phyloP scores from a whole-genome alignment of 495 filamentous ascomycete genomes.

The Cetradonia linearis region DNA sequence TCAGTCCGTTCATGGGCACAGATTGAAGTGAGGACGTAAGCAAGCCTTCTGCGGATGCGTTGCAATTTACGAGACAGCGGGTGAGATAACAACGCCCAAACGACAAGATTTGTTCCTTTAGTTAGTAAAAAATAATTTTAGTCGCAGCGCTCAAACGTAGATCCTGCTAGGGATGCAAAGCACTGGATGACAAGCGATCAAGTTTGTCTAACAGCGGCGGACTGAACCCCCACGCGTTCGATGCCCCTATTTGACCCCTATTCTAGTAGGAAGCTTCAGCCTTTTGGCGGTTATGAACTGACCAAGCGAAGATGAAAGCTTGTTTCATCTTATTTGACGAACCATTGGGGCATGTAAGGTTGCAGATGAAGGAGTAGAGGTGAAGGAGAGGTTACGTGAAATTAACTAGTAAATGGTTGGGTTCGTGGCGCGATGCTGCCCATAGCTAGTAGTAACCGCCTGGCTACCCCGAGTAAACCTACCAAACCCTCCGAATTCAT shows the following conservation, averaged over 20 bases:
- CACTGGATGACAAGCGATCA: slow-evolving; percentile 5
- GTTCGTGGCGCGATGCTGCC: slow-evolving; percentile 1
- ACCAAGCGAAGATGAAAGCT: background rate
- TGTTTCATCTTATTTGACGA: background rate
- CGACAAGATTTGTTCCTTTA: background rate
- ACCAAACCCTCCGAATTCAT: background rate
- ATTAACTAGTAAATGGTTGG: background rate
- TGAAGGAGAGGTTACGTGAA: background rate
- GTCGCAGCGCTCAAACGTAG: background rate
- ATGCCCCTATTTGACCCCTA: background rate
- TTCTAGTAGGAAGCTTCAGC: background rate
- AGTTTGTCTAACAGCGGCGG: background rate
- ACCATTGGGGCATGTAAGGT: background rate
- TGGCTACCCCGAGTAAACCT: background rate
- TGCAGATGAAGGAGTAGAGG: background rate
- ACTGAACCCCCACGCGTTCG: slow-evolving; percentile 9
- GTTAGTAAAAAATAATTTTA: background rate
- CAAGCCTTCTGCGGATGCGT: background rate
- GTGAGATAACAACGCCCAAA: no score
- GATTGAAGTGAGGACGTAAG: background rate
- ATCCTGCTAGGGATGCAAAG: slow-evolving; percentile 2
- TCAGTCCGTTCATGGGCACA: background rate
- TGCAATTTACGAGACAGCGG: no score
- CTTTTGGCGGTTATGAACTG: background rate
- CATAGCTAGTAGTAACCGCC: no score